These are phyloP conservation scores for Spinacia oleracea DNA, from an alignment of 179 eudicot genomes.

Conservation along the genomic window DNA sequence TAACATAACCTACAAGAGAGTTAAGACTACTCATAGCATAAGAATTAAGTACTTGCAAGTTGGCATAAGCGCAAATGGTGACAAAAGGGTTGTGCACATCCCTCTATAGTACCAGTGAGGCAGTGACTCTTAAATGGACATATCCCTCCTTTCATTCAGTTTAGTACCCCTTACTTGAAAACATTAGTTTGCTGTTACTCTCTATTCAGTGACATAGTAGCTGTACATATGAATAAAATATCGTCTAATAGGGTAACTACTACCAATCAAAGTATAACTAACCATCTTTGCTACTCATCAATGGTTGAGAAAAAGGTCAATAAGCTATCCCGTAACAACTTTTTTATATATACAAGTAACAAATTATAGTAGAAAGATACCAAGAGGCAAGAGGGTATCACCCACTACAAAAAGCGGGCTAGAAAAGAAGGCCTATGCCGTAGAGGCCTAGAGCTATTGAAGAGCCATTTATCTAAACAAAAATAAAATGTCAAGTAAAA, in stretches of 20 bases:
- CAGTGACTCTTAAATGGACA: not conserved
- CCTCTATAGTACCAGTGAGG: too few species aligned
- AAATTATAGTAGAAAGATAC: not conserved
- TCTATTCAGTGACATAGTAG: not conserved
- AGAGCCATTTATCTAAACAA: not conserved
- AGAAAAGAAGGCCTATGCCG: not conserved
- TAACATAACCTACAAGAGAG: not conserved
- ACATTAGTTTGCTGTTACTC: not conserved
- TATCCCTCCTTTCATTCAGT: not conserved
- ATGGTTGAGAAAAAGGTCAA: not conserved
- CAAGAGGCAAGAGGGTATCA: not conserved
- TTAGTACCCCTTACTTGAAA: not conserved
- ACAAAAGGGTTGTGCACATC: not conserved
- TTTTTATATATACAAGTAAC: not conserved
- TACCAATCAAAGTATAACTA: not conserved
- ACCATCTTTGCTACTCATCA: not conserved
- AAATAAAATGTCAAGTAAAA: not conserved
- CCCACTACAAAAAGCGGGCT: not conserved
- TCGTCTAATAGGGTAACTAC: not conserved
- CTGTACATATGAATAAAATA: not conserved
- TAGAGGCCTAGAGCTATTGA: not conserved
- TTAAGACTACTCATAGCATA: not conserved
- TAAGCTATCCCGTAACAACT: not conserved
- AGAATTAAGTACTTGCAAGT: not conserved
- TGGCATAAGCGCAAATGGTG: not conserved